These are phyloP conservation scores for Colletotrichum sp. DNA, from an alignment of 2,329 filamentous ascomycete species.

Conservation along the genomic window DNA sequence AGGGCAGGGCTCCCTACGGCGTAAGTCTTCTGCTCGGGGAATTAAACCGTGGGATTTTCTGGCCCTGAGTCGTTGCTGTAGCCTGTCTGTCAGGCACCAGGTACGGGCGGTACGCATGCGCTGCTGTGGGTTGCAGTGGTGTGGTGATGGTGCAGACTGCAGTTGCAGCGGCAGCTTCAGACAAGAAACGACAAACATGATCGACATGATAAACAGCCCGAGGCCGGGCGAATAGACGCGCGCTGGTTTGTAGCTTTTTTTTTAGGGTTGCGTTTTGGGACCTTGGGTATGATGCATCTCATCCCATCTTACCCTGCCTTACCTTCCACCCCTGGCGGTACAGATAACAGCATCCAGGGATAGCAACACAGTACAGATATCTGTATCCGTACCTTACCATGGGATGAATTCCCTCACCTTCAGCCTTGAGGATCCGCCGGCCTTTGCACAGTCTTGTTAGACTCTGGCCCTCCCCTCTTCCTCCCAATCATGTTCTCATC, in stretches of 20 bases:
- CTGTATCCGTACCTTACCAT: background rate
- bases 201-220: background rate
- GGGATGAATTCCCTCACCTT: background rate
- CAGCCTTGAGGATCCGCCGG: background rate
- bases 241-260: background rate
- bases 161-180: background rate
- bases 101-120: background rate
- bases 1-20: background rate
- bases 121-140: background rate
- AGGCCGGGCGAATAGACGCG: background rate
- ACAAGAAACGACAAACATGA: background rate
- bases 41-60: background rate
- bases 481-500: background rate
- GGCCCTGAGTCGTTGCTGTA: background rate
- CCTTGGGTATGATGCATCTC: background rate
- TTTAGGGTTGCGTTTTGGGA: background rate
- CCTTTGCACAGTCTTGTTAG: background rate
- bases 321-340: background rate
- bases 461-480: background rate
- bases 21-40: background rate
- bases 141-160: background rate
- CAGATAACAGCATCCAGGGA: background rate
- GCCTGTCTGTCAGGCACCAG: background rate
- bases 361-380: background rate
- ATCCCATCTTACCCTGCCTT: background rate